Evolutionary conservation across 257 asterid genomes (phyloP).

Genomic region (Solanum boliviense): DNA sequence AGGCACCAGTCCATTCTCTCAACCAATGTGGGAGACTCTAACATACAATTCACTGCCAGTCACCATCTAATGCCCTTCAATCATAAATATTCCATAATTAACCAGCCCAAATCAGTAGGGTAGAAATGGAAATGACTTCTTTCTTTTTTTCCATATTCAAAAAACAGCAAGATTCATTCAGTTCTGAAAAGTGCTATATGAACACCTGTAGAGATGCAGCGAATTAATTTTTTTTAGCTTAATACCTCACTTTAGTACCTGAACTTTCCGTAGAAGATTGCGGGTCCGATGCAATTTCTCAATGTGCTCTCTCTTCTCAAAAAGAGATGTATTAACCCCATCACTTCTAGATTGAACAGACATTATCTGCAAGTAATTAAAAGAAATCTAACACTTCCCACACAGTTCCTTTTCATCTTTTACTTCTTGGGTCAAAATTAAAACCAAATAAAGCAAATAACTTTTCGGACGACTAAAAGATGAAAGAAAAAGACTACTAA

Average conservation of each 20-base stretch:
- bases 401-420: background rate
- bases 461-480: background rate
- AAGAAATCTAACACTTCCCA: background rate
- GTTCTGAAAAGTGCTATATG: background rate
- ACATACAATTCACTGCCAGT: background rate
- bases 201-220: background rate
- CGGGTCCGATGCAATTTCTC: conserved; percentile 98
- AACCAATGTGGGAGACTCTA: background rate
- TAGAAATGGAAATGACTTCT: background rate
- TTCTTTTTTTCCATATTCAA: background rate
- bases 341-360: conserved; percentile 96
- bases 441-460: background rate
- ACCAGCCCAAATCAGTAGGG: background rate
- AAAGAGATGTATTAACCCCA: conserved; percentile 93
- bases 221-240: background rate
- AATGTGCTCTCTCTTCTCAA: conserved; percentile 89
- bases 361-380: conserved; percentile 55
- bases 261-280: conserved; percentile 90
- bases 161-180: background rate
- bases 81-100: background rate
- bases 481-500: conserved; percentile 10
- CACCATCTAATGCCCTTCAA: background rate
- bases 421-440: background rate
- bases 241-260: conserved; percentile 38
- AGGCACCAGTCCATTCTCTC: background rate